A percentile compares a stretch with the other conserved stretches of the same genome.
phyloP scores from a whole-genome alignment of 2,329 filamentous ascomycete species.

The Fusarium sp. region DNA sequence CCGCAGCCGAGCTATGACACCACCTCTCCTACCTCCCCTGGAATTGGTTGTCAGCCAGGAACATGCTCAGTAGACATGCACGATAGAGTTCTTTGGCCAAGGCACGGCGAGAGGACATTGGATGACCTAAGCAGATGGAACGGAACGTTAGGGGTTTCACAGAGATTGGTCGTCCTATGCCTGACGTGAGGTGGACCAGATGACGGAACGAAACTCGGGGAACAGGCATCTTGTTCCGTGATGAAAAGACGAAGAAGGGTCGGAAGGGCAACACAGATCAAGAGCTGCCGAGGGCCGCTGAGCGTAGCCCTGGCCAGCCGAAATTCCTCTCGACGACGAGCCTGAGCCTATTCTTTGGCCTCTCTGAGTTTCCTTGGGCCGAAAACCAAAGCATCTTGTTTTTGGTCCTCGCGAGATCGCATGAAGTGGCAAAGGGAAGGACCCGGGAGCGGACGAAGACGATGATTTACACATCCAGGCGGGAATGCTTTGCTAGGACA shows the following conservation, averaged over 20 bases:
- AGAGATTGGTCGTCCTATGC: slow-evolving; percentile 34
- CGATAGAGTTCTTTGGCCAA: slow-evolving; percentile 33
- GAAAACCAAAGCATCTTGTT: slow-evolving; percentile 49
- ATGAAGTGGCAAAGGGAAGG: slow-evolving; percentile 23
- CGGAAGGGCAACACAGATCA: slow-evolving; percentile 28
- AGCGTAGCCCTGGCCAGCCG: slow-evolving; percentile 20
- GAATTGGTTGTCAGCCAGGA: slow-evolving; percentile 25
- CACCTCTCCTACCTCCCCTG: slow-evolving; percentile 33
- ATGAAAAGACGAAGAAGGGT: slow-evolving; percentile 32
- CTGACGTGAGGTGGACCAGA: slow-evolving; percentile 38
- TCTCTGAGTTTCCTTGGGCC: slow-evolving; percentile 40
- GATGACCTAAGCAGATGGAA: slow-evolving; percentile 30
- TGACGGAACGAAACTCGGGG: slow-evolving; percentile 44
- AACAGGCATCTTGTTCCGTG: slow-evolving; percentile 42
- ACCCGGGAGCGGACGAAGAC: slow-evolving; percentile 45
- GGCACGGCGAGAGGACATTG: slow-evolving; percentile 30
- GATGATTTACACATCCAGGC: slow-evolving; percentile 55
- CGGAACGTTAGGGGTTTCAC: slow-evolving; percentile 25
- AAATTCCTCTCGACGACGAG: slow-evolving; percentile 33
- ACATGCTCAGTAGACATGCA: slow-evolving; percentile 30
- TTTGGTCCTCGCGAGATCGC: slow-evolving; percentile 37
- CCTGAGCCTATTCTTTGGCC: slow-evolving; percentile 18
- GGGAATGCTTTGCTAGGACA: slow-evolving; percentile 62
- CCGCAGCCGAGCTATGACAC: slow-evolving; percentile 24
- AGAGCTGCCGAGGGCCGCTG: slow-evolving; percentile 20